Conservation (phyloP, 495 filamentous ascomycete species). For the Bathelium albidoporum region DNA sequence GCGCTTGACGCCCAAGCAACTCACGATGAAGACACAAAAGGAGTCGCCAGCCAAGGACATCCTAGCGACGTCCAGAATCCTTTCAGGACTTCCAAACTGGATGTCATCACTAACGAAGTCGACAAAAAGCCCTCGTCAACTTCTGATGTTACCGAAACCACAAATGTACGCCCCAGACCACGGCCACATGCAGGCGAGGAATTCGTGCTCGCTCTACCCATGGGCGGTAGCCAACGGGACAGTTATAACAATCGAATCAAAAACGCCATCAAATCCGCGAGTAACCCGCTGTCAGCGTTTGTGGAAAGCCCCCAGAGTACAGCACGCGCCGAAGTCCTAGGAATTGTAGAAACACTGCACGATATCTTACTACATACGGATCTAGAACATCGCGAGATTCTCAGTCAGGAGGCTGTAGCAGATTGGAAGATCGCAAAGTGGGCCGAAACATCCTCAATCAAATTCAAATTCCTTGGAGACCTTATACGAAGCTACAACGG, state of each 20-base stretch:
- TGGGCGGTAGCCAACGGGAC: background rate
- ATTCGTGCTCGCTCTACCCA: background rate
- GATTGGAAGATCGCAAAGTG: background rate
- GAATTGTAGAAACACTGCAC: background rate
- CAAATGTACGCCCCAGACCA: too few relatives aligned
- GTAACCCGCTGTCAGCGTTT: background rate
- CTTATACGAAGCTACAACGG: background rate
- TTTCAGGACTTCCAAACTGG: background rate
- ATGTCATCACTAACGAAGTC: background rate
- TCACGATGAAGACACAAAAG: background rate
- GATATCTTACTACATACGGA: background rate
- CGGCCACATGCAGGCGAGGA: background rate
- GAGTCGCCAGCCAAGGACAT: background rate
- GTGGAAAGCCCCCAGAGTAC: background rate
- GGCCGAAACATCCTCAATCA: background rate
- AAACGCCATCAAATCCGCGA: background rate
- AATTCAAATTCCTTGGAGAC: background rate
- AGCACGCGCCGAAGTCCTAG: background rate
- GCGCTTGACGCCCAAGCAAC: background rate
- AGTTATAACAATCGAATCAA: background rate
- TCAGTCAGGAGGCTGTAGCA: background rate
- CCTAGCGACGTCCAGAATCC: background rate
- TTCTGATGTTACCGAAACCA: too few relatives aligned
- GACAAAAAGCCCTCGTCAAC: background rate
- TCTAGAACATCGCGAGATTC: background rate